Base-by-base conservation (phyloP, 768 basidiomycete species). In the Mycena venus region DNA sequence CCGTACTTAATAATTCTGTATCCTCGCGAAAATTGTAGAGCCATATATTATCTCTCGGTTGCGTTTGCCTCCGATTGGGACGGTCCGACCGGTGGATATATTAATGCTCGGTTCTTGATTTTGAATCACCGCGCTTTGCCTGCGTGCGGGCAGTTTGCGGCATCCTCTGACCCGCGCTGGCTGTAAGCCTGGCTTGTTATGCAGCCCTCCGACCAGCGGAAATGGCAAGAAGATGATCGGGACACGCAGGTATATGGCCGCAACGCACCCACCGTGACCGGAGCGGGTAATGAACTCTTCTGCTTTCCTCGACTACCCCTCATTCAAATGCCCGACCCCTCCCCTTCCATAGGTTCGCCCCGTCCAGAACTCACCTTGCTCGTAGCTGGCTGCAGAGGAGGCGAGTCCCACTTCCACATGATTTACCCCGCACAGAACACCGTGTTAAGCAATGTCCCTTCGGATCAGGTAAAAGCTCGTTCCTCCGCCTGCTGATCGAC, bases 401-500 rank as follows among this genome's bases (percentile, higher is more conserved):
- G 89, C 86, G 72, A 78, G 88, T 87, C 49, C 77, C 67, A 32
- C 40, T 63, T 65, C 69, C 74, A 70, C 59, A 61, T 59, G 12
- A 70, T 59, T 42, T 70, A 64, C 66, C 70, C 72, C 72, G 44
- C 62, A 58, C 73, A 73, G 70, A 65, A 51, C 73, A 47, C 74
- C 67, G 70, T 78, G 67, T 76, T 79, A 72, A 77, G 64, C 78
- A n/a, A n/a, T n/a, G n/a, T n/a, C 77, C 79, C 84, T 53, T 81
- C 85, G 84, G 84, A 84, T 85, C 86, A 89, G 91, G 94, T 84
- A 96, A 96, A 89, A 95, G 95, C 27, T 93, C 94, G 73, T 94
- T 96, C 80, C 92, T 96, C 80, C 91, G 94, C 70, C 93, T 96
- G 79, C 88, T 96, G 76, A 90, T 96, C 83, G 94, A 95, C 87